Base-by-base conservation (phyloP, 1,284 basidiomycete species). In the Porphyrellus sp. region DNA sequence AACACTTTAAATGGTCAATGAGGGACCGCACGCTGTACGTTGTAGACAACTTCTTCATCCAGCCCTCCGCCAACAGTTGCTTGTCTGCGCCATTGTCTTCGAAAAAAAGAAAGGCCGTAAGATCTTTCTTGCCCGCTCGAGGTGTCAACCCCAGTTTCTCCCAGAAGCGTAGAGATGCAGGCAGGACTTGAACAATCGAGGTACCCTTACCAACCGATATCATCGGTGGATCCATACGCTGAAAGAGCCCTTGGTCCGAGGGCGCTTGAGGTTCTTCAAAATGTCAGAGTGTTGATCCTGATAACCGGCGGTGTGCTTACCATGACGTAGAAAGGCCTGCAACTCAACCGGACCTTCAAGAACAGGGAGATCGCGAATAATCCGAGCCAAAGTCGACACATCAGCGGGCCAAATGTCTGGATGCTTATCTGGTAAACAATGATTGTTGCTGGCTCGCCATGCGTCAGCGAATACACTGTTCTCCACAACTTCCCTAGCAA, bases 131-230 rank as follows among this genome's bases (percentile, higher is more conserved):
- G 3, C 90, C 90, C 37, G 77, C 76, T 33, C 81, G 75, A 0
- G 91, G 91, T 25, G 77, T 76, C 46, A 93, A 66, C 0, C 86
- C 88, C 27, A 93, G 76, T 63, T 89, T 91, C 56, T 87, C 82
- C 90, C 91, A 93, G 65, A 91, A 92, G 3, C 82, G 76, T 18
- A 92, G 62, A 0, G 88, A 83, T 2, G 85, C 66, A 5, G 88
- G 82, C 16, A 81, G 67, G 12, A 89, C 65, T 37, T 89, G 81
- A 12, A 91, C 72, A 21, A 90, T 66, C 5, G 76, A 74, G 42
- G 82, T 80, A 3, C 78, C 78, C 63, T 88, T 89, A 3, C 77
- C 81, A 23, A 87, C 74, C 0, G 80, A 72, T 11, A 89, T 66
- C 70, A 79, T 73, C 0, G 86, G 86, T 15, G 78, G 61, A 20